These are phyloP conservation scores for Acer saccharum DNA, from an alignment of 345 rosid genomes.

Conservation along the genomic window DNA sequence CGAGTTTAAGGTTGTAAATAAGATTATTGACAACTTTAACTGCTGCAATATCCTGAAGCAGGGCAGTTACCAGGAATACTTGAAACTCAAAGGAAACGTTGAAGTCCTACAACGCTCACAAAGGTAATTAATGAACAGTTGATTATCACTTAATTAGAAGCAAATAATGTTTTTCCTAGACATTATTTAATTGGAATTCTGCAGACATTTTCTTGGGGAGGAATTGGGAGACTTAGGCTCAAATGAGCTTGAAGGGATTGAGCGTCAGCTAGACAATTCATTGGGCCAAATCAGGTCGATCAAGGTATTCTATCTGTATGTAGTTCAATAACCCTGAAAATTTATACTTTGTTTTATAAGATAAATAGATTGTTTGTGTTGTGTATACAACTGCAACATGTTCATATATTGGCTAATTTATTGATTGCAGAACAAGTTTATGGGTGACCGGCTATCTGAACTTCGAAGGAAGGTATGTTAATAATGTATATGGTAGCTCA, in stretches of 20 bases:
- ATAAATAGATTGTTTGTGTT: no score
- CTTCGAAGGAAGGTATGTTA: conserved; percentile 39
- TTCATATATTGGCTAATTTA: not conserved
- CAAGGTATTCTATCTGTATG: conserved; percentile 33
- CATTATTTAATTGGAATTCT: not conserved
- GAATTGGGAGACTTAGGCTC: conserved; percentile 39
- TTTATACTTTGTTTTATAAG: not conserved
- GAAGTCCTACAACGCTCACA: conserved; percentile 69
- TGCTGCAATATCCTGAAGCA: conserved; percentile 23
- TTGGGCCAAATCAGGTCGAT: conserved; percentile 46
- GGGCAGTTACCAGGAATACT: conserved; percentile 67
- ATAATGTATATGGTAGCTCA: no score
- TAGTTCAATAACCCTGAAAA: not conserved
- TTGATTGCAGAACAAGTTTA: conserved; percentile 26
- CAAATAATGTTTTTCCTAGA: not conserved
- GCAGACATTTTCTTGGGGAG: conserved; percentile 59
- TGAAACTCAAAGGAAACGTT: conserved; percentile 59
- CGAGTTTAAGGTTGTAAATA: no score
- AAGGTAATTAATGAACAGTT: conserved; percentile 43
- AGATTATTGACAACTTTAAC: not conserved
- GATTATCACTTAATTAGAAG: not conserved
- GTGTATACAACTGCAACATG: no score
- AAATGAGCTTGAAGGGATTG: conserved; percentile 48
- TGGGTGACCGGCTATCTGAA: conserved; percentile 41
- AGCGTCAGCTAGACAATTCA: conserved; percentile 47